Base-by-base conservation (phyloP, 75 land plant genomes). In the Pseudotsuga menziesii region DNA sequence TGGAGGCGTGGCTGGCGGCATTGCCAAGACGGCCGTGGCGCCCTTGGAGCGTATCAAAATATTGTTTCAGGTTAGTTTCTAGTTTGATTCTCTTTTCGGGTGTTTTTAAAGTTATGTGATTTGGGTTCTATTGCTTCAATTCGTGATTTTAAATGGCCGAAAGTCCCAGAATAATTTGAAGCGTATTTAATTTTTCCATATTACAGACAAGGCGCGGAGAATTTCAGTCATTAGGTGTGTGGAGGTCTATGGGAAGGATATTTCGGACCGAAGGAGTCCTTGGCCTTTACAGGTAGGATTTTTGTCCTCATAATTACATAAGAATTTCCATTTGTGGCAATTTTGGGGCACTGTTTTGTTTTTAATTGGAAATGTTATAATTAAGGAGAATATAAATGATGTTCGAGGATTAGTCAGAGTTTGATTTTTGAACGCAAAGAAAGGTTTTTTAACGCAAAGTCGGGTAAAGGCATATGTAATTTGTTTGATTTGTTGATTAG, bases 1-100 rank as follows among this genome's bases (percentile, higher is more conserved):
- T 22, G 97, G 97, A 1, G 97, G 97, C 0, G 84, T 90, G 22
- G 90, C 97, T 20, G 97, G 97, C 9, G 97, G 92, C 6, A 19
- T 94, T 57, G 92, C 94, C 2, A 94, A 94, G 79, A 88, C 94
- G 15, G 91, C 87, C 36, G 97, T 94, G 41, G 97, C 97, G 17
- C 97, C 97, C 12, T 86, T 94, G 26, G 97, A 94, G 82, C 92
- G 97, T 52, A 82, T 91, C 80, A 94, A 94, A 85, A 92, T 94
- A 57, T 76, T 93, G 56, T 89, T 87, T 61, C 96, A 93, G 96
- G 96, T 91, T 19, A 44, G 79, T 52, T 26, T 25, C 78, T 4
- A 5, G 20, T 25, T 74, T n/a, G 15, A 17, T 74, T 39, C 25
- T 29, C 9, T 41, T 41, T 39, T 2, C 11, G 56, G 7, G 56